Evolutionary conservation across 2,329 filamentous ascomycete species (phyloP).

Genomic region (Talaromyces sp.): DNA sequence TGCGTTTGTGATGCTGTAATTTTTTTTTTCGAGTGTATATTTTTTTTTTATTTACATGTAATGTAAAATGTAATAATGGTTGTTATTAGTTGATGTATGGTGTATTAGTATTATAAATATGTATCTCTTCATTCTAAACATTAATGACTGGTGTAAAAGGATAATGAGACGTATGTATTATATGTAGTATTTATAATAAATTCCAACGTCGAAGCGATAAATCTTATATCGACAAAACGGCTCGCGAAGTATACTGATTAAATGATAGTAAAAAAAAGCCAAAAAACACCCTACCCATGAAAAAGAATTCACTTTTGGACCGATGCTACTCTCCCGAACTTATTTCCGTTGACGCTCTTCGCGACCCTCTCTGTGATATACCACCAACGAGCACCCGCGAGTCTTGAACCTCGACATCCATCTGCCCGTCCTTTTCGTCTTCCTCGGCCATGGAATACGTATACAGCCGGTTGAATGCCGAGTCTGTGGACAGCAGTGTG

Average conservation of each 20-base stretch:
- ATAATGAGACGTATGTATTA: neutral
- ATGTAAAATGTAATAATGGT: neutral
- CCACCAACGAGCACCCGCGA: neutral
- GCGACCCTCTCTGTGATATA: neutral
- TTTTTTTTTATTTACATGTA: neutral
- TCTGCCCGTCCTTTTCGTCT: slow-evolving; percentile 8
- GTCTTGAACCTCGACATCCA: slow-evolving; percentile 10
- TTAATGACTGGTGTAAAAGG: neutral
- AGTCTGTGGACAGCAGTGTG: slow-evolving; percentile 31
- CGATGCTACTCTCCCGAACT: neutral
- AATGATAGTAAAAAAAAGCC: neutral
- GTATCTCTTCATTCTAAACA: too few species aligned
- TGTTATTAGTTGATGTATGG: neutral
- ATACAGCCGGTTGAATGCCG: slow-evolving; percentile 34
- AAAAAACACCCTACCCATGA: neutral
- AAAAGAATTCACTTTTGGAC: neutral
- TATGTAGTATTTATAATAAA: neutral
- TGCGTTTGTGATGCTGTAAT: slow-evolving; percentile 32
- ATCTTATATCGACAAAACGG: neutral
- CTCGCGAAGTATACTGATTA: neutral
- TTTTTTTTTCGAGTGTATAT: neutral
- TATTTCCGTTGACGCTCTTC: neutral
- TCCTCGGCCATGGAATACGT: slow-evolving; percentile 16
- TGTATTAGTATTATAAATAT: too few species aligned
- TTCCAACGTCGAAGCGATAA: neutral